Percentiles rank a stretch among this genome's conserved stretches.
phyloP scores from a whole-genome alignment of 2,329 filamentous ascomycete species.

The Kalmusia sp. region DNA sequence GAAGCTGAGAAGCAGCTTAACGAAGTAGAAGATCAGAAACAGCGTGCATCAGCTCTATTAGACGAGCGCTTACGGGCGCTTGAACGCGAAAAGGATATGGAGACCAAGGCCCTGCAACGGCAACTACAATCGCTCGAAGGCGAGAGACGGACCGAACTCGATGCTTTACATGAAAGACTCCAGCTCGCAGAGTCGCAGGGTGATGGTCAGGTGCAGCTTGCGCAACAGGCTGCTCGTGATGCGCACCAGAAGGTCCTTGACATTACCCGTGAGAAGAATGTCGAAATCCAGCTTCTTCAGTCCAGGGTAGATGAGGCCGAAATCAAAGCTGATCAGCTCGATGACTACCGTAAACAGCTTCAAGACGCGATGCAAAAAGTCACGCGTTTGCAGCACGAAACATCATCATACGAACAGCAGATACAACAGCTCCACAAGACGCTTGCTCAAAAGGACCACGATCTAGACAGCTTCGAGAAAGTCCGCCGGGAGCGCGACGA shows the following conservation, averaged over 20 bases:
- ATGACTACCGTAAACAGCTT: constrained; percentile 44
- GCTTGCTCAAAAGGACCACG: constrained; percentile 37
- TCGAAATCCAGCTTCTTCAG: constrained; percentile 46
- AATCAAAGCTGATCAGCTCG: constrained; percentile 15
- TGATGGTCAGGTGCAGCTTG: constrained; percentile 49
- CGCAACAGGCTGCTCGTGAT: constrained; percentile 49
- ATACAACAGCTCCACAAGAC: constrained; percentile 39
- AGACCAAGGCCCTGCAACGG: constrained; percentile 45
- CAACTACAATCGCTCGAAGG: constrained; percentile 37
- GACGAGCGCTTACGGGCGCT: constrained; percentile 40
- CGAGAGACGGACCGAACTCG: constrained; percentile 50
- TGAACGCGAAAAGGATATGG: constrained; percentile 46
- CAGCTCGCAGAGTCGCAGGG: constrained; percentile 49
- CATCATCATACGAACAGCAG: constrained; percentile 38
- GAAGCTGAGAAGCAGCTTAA: constrained; percentile 39
- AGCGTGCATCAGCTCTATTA: constrained; percentile 34
- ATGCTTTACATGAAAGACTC: constrained; percentile 49
- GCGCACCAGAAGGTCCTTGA: constrained; percentile 47
- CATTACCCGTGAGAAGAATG: constrained; percentile 45
- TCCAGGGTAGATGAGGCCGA: constrained; percentile 38
- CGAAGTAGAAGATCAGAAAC: constrained; percentile 34
- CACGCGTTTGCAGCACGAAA: constrained; percentile 37
- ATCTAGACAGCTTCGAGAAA: constrained; percentile 34
- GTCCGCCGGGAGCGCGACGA: constrained; percentile 41
- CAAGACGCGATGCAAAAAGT: constrained; percentile 44